These are phyloP conservation scores for Leccinum disarticulatum DNA, from an alignment of 768 basidiomycete species.

Conservation along the genomic window DNA sequence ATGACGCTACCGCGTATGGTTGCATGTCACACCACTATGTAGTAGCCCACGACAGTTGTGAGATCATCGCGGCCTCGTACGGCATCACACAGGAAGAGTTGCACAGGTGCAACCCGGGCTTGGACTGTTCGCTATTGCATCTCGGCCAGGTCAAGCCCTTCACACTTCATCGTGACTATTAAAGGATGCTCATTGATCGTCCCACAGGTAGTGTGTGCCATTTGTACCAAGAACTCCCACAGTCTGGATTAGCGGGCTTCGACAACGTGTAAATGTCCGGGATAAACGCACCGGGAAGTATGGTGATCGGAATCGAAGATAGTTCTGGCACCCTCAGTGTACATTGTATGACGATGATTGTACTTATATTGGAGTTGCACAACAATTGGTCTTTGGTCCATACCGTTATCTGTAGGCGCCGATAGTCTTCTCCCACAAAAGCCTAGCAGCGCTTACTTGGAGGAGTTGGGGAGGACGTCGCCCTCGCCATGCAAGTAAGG, in stretches of 20 bases:
- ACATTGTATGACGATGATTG: too few species aligned
- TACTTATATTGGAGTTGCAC: too few species aligned
- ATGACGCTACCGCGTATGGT: too few species aligned
- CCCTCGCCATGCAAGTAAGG: not conserved
- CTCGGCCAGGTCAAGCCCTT: conserved; percentile 50
- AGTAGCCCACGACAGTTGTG: conserved; percentile 44
- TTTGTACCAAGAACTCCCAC: conserved; percentile 17
- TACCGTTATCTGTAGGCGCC: not conserved
- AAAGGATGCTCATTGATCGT: conserved; percentile 1
- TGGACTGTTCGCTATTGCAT: conserved; percentile 17
- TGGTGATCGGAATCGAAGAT: too few species aligned
- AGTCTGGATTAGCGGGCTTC: conserved; percentile 12
- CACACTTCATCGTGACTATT: not conserved
- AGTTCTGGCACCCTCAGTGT: too few species aligned
- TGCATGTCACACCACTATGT: too few species aligned
- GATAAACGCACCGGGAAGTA: not conserved
- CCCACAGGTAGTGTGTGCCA: conserved; percentile 27
- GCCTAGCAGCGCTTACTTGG: not conserved
- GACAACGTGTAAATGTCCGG: not conserved
- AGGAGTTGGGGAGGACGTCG: not conserved
- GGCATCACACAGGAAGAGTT: conserved; percentile 30
- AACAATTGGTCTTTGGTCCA: too few species aligned
- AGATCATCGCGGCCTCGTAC: conserved; percentile 37
- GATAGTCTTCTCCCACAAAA: not conserved
- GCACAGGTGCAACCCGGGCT: too few species aligned